A percentile compares a stretch with the other conserved stretches of the same genome.
Conservation (phyloP, 2,329 filamentous ascomycete species). For the Emmonsia crescens region DNA sequence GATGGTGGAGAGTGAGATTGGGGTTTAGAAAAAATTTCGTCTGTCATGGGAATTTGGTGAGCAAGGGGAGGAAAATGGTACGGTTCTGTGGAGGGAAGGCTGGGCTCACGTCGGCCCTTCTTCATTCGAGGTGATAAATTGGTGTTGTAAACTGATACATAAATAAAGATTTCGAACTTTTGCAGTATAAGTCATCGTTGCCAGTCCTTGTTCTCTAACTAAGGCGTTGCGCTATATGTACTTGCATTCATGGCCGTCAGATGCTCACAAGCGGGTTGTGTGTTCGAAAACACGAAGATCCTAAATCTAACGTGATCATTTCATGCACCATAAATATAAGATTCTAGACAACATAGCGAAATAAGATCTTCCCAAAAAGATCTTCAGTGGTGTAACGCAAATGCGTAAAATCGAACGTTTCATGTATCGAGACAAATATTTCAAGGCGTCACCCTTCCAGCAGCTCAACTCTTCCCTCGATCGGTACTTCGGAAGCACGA, state of each 20-base stretch:
- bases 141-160: background rate
- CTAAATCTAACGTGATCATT: background rate
- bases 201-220: background rate
- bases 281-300: background rate
- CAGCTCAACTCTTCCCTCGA: background rate
- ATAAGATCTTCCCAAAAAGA: background rate
- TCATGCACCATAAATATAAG: background rate
- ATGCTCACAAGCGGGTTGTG: background rate
- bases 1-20: background rate
- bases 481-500: background rate
- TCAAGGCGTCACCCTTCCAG: background rate
- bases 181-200: background rate
- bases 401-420: background rate
- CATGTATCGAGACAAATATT: background rate
- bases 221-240: background rate
- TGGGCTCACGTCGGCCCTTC: background rate
- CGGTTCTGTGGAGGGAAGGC: background rate
- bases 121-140: background rate
- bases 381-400: background rate
- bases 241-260: background rate
- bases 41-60: background rate
- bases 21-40: background rate
- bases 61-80: background rate
- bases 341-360: background rate
- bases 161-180: too few species aligned